These are phyloP conservation scores for Jamesozyma jinghongensis DNA, from an alignment of 805 yeast species.

Conservation along the genomic window DNA sequence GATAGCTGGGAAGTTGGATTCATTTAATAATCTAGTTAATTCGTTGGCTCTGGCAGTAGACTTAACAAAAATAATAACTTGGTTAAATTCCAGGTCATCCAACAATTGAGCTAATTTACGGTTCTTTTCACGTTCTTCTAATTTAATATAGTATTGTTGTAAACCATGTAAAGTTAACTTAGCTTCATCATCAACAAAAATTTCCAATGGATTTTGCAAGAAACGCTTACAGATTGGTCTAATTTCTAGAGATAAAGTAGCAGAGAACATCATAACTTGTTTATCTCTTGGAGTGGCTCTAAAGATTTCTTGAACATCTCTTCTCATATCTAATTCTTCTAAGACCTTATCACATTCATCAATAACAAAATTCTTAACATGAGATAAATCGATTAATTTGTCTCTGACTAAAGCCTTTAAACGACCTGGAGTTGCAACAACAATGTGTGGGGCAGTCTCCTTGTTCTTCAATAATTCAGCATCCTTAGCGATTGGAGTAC, in stretches of 20 bases:
- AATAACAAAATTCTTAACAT: constrained; percentile 87
- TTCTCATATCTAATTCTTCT: constrained; percentile 88
- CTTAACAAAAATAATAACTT: constrained; percentile 92
- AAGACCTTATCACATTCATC: constrained; percentile 98
- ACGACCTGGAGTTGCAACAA: constrained; percentile 98
- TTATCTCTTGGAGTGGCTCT: constrained; percentile 96
- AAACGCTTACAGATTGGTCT: constrained; percentile 96
- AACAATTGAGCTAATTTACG: constrained; percentile 83
- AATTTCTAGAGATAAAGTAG: constrained; percentile 87
- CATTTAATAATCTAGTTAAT: constrained; percentile 78
- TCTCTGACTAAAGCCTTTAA: constrained; percentile 89
- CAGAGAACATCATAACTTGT: constrained; percentile 99
- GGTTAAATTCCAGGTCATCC: constrained; percentile 93
- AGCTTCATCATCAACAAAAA: constrained; percentile 95
- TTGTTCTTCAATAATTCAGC: constrained; percentile 80
- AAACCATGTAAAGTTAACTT: constrained; percentile 95
- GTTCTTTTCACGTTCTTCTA: constrained; percentile 88
- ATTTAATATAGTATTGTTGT: constrained; percentile 90
- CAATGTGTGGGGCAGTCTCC: constrained; percentile 92
- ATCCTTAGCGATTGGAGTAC: constrained; percentile 78
- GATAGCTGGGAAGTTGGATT: constrained; percentile 93
- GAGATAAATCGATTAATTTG: constrained; percentile 74
- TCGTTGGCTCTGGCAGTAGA: constrained; percentile 88
- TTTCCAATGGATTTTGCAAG: constrained; percentile 96
- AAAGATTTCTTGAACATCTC: constrained; percentile 97